Base-by-base conservation (phyloP, 192 early-diverging fungal genomes). In the Mortierella hygrophila region DNA sequence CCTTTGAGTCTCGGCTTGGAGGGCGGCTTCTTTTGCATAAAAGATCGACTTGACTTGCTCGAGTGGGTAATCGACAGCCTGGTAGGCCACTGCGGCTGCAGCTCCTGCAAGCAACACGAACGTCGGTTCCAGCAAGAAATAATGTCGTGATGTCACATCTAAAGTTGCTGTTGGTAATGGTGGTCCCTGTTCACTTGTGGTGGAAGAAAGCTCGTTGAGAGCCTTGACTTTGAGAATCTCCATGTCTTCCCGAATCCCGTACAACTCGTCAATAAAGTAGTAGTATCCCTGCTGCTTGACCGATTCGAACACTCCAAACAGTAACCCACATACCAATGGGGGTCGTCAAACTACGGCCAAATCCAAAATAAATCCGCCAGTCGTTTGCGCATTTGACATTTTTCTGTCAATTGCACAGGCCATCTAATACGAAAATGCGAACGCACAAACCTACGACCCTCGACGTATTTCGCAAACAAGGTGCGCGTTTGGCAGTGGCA, bases 241-340 rank as follows among this genome's bases (percentile, higher is more conserved):
- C 37, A 89, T 81, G 76, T 88, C 88, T 6, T 90, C 86, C 15
- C 88, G 88, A 40, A 88, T 74, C 2, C 88, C 89, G 57, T 89
- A 89, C 69, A 91, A 80, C 60, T 90, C 89, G 55, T 91, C 90
- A 69, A 91, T 91, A 83, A 82, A 94, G 79, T 84, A 91, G 68
- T 93, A 93, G 72, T 94, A 94, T 37, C 93, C 92, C 73, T 94
- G 92, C 42, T 93, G 91, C 55, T 96, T 96, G 11, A 93, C 90
- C 89, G 89, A 93, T 82, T 96, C 95, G 83, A 96, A 96, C 15
- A 93, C 89, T 21, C 93, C 94, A 91, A 96, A 96, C 70, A 96
- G 95, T 20, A 93, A 85, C 8, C 94, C 93, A 82, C 93, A 96
- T 5, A 94, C 94, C 21, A 92, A 70, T 0, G 93, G 91, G 77